Evolutionary conservation across 148 eudicot species (phyloP).

Genomic region (Chenopodium berlandieri): DNA sequence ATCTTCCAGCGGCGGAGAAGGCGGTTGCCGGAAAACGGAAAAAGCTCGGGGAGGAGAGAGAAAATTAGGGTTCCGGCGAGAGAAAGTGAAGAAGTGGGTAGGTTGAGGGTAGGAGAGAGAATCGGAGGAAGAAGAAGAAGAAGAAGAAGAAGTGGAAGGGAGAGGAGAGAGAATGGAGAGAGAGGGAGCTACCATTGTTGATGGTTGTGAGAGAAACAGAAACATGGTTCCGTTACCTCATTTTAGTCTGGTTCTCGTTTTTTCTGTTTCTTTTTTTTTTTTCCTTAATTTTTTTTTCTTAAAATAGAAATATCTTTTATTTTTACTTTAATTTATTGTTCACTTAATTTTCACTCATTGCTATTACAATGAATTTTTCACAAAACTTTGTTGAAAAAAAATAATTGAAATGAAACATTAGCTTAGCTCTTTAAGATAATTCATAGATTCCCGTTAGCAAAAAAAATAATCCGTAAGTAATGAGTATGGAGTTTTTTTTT

Average conservation of each 20-base stretch:
- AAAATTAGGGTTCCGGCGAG: slow-evolving; percentile 31
- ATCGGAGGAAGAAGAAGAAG: slow-evolving; percentile 22
- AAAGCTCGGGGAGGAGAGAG: slow-evolving; percentile 34
- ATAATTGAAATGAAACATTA: too few relatives aligned
- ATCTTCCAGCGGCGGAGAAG: slow-evolving; percentile 28
- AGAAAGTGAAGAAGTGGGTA: slow-evolving; percentile 16
- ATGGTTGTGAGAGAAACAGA: background rate
- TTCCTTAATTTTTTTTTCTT: too few relatives aligned
- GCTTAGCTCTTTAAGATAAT: too few relatives aligned
- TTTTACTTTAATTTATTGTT: too few relatives aligned
- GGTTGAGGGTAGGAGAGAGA: slow-evolving; percentile 19
- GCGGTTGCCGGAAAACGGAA: slow-evolving; percentile 21
- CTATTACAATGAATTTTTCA: too few relatives aligned
- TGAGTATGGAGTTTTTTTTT: too few relatives aligned
- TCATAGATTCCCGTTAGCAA: too few relatives aligned
- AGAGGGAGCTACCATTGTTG: slow-evolving; percentile 32
- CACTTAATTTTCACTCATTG: too few relatives aligned
- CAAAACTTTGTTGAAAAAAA: too few relatives aligned
- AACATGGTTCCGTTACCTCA: slow-evolving; percentile 13
- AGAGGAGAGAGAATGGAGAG: slow-evolving; percentile 44
- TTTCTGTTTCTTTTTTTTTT: background rate
- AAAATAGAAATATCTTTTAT: too few relatives aligned
- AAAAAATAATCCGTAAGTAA: too few relatives aligned
- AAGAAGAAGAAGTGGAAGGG: slow-evolving; percentile 1
- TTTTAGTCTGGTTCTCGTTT: slow-evolving; percentile 9